Evolutionary conservation across 306 rosid genomes (phyloP), one percentile per base, ranked within the genome.

Genomic region (Cicer bijugum): DNA sequence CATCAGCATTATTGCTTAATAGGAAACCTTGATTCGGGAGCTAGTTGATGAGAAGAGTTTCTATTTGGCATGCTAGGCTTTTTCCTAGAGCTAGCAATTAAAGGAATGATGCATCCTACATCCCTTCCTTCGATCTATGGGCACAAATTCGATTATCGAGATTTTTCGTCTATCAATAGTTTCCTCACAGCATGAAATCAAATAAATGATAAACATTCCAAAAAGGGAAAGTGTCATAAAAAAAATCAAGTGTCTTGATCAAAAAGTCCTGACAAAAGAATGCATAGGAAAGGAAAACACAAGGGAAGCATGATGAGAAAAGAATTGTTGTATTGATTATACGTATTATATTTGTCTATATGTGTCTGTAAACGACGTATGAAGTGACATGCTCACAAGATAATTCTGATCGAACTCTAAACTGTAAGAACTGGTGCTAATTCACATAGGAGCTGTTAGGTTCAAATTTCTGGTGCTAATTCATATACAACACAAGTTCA

Each of bases 21-120:
- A 76, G 89, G 61, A 88, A 94, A 62, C 91, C 98, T 7, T 61
- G 87, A 79, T 67, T 80, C 11, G 96, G 88, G 44, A 94, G 96
- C 74, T 89, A 96, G 74, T 91, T 94, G 82, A 94, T 91, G 84
- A 94, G 97, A 62, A 89, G 90, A 45, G 96, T 88, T 87, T 94
- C 96, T 16, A 94, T 79, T 79, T 94, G 87, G 86, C 96, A 88
- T 12, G 96, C 96, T 84, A 91, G 23, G 83, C 97, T 87, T 89
- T 91, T 91, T 14, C 97, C 96, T 0, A 84, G 82, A 60, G 89
- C 95, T 20, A 72, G 78, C 77, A 91, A 88, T 75, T 94, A 94
- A 40, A 94, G 82, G 60, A 91, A 86, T 40, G 77, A 39, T 3
- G 0, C 17, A 16, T 16, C 17, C 0, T 16, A 0, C 0, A 16